Evolutionary conservation across 148 eudicot species (phyloP).

Genomic region (Pouteria glomerata): DNA sequence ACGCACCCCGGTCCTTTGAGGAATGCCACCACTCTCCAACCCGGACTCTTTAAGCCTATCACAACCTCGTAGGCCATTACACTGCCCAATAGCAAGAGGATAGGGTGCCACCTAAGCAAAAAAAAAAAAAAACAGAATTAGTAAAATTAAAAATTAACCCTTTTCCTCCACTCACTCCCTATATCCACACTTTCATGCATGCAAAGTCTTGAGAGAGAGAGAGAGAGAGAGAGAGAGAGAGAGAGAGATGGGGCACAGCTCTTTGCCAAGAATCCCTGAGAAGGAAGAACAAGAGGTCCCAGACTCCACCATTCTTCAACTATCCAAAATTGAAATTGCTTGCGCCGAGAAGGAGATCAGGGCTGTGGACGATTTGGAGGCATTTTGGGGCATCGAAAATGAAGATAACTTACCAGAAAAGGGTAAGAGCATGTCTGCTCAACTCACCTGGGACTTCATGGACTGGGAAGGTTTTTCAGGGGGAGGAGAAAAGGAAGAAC

Average conservation of each 20-base stretch:
- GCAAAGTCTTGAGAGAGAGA: not conserved
- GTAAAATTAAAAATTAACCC: too few relatives aligned
- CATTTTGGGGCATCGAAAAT: constrained; percentile 28
- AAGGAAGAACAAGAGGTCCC: constrained; percentile 35
- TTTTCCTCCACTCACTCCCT: too few relatives aligned
- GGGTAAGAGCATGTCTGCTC: not conserved
- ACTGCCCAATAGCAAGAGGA: too few relatives aligned
- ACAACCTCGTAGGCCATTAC: too few relatives aligned
- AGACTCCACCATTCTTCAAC: constrained; percentile 4
- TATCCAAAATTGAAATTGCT: not conserved
- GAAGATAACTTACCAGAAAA: constrained; percentile 4
- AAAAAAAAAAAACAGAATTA: too few relatives aligned
- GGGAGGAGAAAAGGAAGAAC: constrained; percentile 16
- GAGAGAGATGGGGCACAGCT: constrained; percentile 22
- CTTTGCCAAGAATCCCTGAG: constrained; percentile 22
- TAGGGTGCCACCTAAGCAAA: too few relatives aligned
- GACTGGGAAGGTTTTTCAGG: constrained; percentile 21
- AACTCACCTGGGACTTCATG: constrained; percentile 19
- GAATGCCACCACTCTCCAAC: too few relatives aligned
- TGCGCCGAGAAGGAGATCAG: not conserved
- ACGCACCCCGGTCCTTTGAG: too few relatives aligned
- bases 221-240: not conserved
- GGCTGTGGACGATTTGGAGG: constrained; percentile 28
- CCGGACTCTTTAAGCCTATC: too few relatives aligned
- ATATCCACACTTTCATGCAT: too few relatives aligned